Evolutionary conservation across 2,329 filamentous ascomycete genomes (phyloP).

Genomic region (Fusarium citri): DNA sequence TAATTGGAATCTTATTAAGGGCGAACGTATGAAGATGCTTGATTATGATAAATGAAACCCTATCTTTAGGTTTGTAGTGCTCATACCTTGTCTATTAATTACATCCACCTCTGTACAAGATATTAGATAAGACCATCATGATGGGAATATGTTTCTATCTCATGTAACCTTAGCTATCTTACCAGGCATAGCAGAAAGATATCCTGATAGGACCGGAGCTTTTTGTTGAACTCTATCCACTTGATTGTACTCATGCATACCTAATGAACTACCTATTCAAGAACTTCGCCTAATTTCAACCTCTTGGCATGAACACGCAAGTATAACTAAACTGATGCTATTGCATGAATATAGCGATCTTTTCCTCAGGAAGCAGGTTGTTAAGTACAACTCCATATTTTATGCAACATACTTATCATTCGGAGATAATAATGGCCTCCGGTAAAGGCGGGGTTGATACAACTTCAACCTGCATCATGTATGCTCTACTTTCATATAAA

Average conservation of each 20-base stretch:
- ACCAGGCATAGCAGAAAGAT: background rate
- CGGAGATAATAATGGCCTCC: slow-evolving; percentile 4
- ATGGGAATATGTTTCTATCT: background rate
- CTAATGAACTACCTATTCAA: background rate
- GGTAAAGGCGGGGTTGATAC: slow-evolving; percentile 4
- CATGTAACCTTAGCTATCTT: background rate
- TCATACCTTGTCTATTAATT: background rate
- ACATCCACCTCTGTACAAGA: background rate
- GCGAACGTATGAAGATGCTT: background rate
- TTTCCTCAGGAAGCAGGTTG: background rate
- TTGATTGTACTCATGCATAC: background rate
- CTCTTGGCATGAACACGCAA: background rate
- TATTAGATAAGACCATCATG: background rate
- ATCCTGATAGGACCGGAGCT: background rate
- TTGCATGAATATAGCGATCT: background rate
- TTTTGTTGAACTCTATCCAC: background rate
- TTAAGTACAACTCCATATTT: background rate
- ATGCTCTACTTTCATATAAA: background rate
- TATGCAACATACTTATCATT: background rate
- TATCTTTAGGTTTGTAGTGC: background rate
- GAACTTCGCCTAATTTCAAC: background rate
- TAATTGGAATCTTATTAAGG: too few species aligned
- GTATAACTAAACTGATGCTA: background rate
- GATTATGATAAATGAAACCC: background rate
- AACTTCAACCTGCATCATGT: background rate